Evolutionary conservation across 2,329 filamentous ascomycete genomes (phyloP), one percentile per base, ranked within the genome.

Genomic region (Samsoniella hepiali): DNA sequence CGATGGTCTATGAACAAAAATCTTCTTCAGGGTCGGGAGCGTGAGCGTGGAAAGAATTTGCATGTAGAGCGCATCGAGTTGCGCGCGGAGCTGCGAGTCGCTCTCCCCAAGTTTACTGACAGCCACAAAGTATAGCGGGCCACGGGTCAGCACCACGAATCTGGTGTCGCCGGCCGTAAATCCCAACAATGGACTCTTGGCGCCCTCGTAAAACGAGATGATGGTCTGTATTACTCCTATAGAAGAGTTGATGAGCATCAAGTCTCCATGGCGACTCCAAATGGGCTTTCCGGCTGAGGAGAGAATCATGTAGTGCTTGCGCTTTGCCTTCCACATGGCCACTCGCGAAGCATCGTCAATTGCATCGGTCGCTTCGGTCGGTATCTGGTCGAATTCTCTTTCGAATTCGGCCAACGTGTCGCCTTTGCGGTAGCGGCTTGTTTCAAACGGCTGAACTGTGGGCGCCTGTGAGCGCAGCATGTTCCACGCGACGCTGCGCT

Each of bases 241-340:
- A 70, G 95, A 97, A 58, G 91, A 90, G 70, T 96, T 97, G 72
- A 98, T 92, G 50, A 98, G 80, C 62, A 89, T 88, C 68, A 96
- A 84, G 69, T 97, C 92, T 47, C 96, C 95, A 73, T 99, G 94
- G 56, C 96, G 86, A 71, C 93, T 98, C 82, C 94, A 99, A 56
- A 99, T 96, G 11, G 95, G 96, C 74, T 99, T 99, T 27, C 95
- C 95, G 10, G 96, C 94, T 15, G 93, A 94, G 2, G 95, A 98
- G 1, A 99, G 81, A 70, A 99, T 96, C 77, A 99, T 87, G 75
- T 97, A 99, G 76, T 99, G 95, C 76, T 99, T 99, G 66, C 93
- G 82, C 78, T 98, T 98, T 44, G 90, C 86, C 73, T 93, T 95
- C 93, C 93, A 99, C 67, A 88, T 82, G 17, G 80, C 78, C 47